These are phyloP conservation scores for Antitrichia curtipendula DNA, from an alignment of 225 moss, liverwort and hornwort genomes.

Conservation along the genomic window DNA sequence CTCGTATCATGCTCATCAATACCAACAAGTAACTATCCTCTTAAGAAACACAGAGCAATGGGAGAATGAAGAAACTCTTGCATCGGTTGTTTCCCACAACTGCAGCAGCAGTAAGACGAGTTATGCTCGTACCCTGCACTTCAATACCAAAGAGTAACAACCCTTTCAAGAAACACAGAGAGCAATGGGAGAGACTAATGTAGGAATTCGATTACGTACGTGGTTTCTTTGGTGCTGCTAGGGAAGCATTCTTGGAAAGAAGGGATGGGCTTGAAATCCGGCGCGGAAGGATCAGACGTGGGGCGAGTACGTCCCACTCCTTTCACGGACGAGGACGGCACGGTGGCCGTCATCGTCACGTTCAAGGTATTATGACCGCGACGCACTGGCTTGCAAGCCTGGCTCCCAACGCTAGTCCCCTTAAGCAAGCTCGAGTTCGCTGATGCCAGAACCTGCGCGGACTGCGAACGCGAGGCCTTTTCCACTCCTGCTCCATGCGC, in stretches of 20 bases:
- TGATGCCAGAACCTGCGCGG: slow-evolving; percentile 4
- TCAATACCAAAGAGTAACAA: not conserved
- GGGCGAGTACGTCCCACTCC: slow-evolving; percentile 50
- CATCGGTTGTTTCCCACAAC: no score
- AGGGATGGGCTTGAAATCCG: slow-evolving; percentile 76
- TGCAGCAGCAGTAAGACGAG: not conserved
- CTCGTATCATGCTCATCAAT: not conserved
- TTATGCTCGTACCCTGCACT: not conserved
- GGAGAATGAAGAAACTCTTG: no score
- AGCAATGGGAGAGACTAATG: not conserved
- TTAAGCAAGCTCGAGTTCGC: slow-evolving; percentile 11
- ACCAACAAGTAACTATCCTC: not conserved
- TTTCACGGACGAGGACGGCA: slow-evolving; percentile 35
- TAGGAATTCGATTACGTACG: slow-evolving; percentile 1
- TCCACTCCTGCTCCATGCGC: not conserved
- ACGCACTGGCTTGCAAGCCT: not conserved
- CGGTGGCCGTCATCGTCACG: slow-evolving; percentile 35
- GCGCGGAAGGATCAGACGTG: slow-evolving; percentile 62
- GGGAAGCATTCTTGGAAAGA: slow-evolving; percentile 86
- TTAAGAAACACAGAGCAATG: not conserved
- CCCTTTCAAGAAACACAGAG: not conserved
- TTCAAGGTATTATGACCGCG: not conserved
- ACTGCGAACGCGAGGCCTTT: not conserved
- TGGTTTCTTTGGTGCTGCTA: slow-evolving; percentile 65
- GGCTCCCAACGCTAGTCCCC: not conserved